Evolutionary conservation across 208 protist species (phyloP).

Genomic region (Jaenimonas drosophilae): DNA sequence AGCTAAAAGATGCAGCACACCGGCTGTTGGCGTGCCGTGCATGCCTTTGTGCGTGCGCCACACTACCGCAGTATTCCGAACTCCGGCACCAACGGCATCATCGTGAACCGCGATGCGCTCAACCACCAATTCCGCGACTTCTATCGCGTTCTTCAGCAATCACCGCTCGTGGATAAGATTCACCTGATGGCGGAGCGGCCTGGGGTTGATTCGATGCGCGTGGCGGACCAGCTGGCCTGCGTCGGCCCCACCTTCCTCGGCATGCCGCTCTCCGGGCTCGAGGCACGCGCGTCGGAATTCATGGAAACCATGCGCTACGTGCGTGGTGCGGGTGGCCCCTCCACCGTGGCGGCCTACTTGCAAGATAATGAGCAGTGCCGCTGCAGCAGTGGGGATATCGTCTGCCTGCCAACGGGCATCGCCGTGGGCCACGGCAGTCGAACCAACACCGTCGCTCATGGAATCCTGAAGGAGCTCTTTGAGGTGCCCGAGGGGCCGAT

Average conservation of each 20-base stretch:
- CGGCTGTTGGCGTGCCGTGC: constrained; percentile 18
- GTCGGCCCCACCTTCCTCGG: constrained; percentile 72
- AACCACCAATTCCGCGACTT: constrained; percentile 86
- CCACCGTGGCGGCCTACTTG: constrained; percentile 58
- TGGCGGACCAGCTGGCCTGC: constrained; percentile 71
- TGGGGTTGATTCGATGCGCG: constrained; percentile 56
- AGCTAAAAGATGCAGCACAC: constrained; percentile 13
- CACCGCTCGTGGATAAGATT: constrained; percentile 80
- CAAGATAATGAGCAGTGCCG: constrained; percentile 78
- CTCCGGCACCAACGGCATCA: constrained; percentile 73
- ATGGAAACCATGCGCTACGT: constrained; percentile 86
- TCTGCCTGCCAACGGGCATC: constrained; percentile 73
- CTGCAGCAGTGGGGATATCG: constrained; percentile 83
- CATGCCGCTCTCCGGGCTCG: constrained; percentile 76
- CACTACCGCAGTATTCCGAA: constrained; percentile 74
- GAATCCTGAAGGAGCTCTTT: constrained; percentile 70
- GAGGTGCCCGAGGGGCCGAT: constrained; percentile 23
- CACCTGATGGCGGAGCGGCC: constrained; percentile 83
- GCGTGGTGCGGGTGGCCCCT: constrained; percentile 63
- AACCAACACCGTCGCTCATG: constrained; percentile 76
- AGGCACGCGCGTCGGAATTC: constrained; percentile 82
- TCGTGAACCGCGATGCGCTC: constrained; percentile 85
- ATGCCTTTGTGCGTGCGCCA: constrained; percentile 84
- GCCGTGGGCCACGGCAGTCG: constrained; percentile 80
- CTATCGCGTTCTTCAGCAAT: constrained; percentile 81